phyloP scores from a whole-genome alignment of 2,329 filamentous ascomycete genomes.

The Fusarium foetens region DNA sequence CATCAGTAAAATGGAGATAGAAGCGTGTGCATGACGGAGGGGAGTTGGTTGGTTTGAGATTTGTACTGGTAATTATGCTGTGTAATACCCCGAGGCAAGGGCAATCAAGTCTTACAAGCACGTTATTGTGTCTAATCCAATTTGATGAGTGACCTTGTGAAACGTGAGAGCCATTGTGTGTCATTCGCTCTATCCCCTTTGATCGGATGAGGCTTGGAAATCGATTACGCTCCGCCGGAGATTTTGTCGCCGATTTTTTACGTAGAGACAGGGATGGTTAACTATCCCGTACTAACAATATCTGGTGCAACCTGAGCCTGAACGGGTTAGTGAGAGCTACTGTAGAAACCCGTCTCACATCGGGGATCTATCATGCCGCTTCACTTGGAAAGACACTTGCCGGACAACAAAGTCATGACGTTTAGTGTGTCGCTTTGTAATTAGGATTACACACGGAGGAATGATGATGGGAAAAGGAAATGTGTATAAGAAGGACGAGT shows the following conservation, averaged over 20 bases:
- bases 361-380: conserved; percentile 32
- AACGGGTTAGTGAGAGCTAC: conserved; percentile 14
- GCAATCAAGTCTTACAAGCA: conserved; percentile 19
- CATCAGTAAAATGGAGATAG: conserved; percentile 15
- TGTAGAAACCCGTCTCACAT: not conserved
- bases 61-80: not conserved
- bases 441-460: not conserved
- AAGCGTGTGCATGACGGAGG: conserved; percentile 17
- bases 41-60: conserved; percentile 8
- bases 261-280: not conserved
- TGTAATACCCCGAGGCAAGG: conserved; percentile 29
- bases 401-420: conserved; percentile 2
- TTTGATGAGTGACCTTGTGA: no score
- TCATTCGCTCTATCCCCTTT: not conserved
- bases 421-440: conserved; percentile 13
- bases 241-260: conserved; percentile 2
- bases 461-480: not conserved
- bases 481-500: not conserved
- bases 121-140: not conserved
- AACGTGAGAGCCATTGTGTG: not conserved
- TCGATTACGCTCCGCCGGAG: not conserved
- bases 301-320: rapidly evolving
- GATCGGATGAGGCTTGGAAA: not conserved
- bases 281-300: conserved; percentile 28
- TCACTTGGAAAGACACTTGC: not conserved